phyloP scores from a whole-genome alignment of 73 alveolate genomes.

The Uronychia binucleata region DNA sequence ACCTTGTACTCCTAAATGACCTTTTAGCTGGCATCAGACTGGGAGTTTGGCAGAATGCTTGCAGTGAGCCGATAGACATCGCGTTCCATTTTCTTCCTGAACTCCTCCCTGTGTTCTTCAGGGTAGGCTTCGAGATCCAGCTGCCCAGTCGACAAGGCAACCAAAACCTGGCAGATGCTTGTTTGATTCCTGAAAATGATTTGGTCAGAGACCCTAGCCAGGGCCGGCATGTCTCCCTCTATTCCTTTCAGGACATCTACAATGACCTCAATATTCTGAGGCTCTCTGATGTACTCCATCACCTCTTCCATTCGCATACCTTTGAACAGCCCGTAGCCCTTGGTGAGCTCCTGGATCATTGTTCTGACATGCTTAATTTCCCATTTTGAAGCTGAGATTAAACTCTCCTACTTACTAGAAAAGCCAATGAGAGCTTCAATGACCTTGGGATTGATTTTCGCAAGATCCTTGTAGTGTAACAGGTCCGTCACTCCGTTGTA shows the following conservation, averaged over 20 bases:
- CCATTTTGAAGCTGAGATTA: neutral
- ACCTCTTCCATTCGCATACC: neutral
- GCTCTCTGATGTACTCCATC: neutral
- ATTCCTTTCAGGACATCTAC: neutral
- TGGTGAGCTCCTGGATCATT: neutral
- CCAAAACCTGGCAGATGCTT: constrained; percentile 1
- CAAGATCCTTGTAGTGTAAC: neutral
- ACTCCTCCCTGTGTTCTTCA: neutral
- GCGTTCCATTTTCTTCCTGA: neutral
- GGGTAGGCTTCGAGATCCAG: neutral
- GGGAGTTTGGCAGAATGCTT: neutral
- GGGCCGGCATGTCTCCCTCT: constrained; percentile 13
- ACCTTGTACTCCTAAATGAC: neutral
- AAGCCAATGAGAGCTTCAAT: neutral
- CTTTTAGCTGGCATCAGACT: neutral
- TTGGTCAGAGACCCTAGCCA: constrained; percentile 1
- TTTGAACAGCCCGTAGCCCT: neutral
- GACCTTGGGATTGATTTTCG: neutral
- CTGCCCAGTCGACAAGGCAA: neutral
- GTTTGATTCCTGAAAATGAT: neutral
- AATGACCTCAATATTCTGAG: neutral
- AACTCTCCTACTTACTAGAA: neutral
- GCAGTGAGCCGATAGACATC: constrained; percentile 1
- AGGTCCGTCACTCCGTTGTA: neutral
- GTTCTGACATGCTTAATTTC: neutral